Conservation (phyloP, 2,329 filamentous ascomycete genomes). For the Microsporum audouinii region DNA sequence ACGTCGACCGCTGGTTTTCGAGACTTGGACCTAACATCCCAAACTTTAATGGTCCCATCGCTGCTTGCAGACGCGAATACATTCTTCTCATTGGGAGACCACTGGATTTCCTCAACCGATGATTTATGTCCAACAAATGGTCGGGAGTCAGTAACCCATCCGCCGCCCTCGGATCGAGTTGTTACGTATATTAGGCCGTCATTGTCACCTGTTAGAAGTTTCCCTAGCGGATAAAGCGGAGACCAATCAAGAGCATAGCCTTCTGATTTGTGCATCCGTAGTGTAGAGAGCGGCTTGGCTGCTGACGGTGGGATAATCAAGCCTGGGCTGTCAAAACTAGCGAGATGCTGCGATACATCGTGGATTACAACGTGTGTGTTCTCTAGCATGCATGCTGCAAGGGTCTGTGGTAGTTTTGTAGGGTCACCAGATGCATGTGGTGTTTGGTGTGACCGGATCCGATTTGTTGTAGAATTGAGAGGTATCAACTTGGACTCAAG, state of each 20-base stretch:
- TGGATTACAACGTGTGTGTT: slow-evolving; percentile 81
- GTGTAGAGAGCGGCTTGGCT: slow-evolving; percentile 76
- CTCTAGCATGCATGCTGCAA: slow-evolving; percentile 89
- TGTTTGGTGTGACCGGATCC: slow-evolving; percentile 76
- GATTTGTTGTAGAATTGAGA: slow-evolving; percentile 78
- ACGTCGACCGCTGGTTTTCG: slow-evolving; percentile 79
- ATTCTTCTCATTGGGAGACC: slow-evolving; percentile 84
- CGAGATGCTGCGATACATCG: slow-evolving; percentile 81
- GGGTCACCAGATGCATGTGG: slow-evolving; percentile 53
- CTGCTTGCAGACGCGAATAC: slow-evolving; percentile 91
- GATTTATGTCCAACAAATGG: slow-evolving; percentile 73
- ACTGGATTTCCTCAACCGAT: slow-evolving; percentile 90
- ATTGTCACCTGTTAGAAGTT: slow-evolving; percentile 84
- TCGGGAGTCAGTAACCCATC: slow-evolving; percentile 75
- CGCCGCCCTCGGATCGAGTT: slow-evolving; percentile 72
- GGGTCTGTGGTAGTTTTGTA: slow-evolving; percentile 61
- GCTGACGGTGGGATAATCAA: slow-evolving; percentile 67
- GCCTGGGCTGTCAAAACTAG: slow-evolving; percentile 81
- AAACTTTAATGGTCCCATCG: slow-evolving; percentile 90
- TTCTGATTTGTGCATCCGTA: slow-evolving; percentile 84
- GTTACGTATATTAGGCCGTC: slow-evolving; percentile 82
- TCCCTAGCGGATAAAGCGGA: slow-evolving; percentile 63
- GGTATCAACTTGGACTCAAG: slow-evolving; percentile 87
- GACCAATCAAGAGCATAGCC: slow-evolving; percentile 98
- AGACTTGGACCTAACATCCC: slow-evolving; percentile 87